Conservation (phyloP, 2,329 filamentous ascomycete genomes). For the Parascedosporium putredinis region DNA sequence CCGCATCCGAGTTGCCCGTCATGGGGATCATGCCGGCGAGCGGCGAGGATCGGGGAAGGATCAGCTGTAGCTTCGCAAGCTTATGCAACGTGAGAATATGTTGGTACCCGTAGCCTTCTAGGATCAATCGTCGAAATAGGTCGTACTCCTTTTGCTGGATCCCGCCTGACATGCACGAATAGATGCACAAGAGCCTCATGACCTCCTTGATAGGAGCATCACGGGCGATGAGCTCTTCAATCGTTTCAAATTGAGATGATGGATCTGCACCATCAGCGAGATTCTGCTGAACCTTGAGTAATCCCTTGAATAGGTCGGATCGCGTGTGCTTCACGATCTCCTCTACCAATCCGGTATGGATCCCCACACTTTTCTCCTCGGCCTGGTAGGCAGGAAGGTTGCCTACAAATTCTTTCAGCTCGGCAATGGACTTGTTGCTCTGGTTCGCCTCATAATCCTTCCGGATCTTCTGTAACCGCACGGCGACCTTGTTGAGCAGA, state of each 20-base stretch:
- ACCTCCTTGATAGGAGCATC: slow-evolving; percentile 73
- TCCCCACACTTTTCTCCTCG: slow-evolving; percentile 84
- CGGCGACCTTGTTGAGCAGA: slow-evolving; percentile 80
- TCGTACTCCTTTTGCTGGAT: slow-evolving; percentile 85
- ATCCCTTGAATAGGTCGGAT: slow-evolving; percentile 76
- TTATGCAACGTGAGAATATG: slow-evolving; percentile 82
- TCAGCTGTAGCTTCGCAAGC: slow-evolving; percentile 80
- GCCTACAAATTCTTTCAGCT: slow-evolving; percentile 89
- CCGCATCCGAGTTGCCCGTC: slow-evolving; percentile 40
- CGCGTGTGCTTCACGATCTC: slow-evolving; percentile 91
- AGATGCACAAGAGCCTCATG: slow-evolving; percentile 76
- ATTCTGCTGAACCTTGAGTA: slow-evolving; percentile 92
- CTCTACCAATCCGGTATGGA: slow-evolving; percentile 85
- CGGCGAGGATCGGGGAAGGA: slow-evolving; percentile 66
- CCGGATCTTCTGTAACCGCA: slow-evolving; percentile 72
- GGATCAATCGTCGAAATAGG: slow-evolving; percentile 72
- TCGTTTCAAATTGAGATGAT: slow-evolving; percentile 75
- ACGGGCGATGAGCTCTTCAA: slow-evolving; percentile 90
- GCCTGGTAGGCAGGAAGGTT: slow-evolving; percentile 87
- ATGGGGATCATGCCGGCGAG: slow-evolving; percentile 75
- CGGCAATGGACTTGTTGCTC: slow-evolving; percentile 74
- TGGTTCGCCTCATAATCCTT: slow-evolving; percentile 85
- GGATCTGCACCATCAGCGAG: slow-evolving; percentile 84
- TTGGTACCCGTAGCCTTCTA: slow-evolving; percentile 91
- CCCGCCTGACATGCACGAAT: slow-evolving; percentile 82